Percentiles rank a stretch among this genome's conserved stretches.
These are phyloP conservation scores for Xylaria sp. DNA, from an alignment of 2,329 filamentous ascomycete genomes.

Conservation along the genomic window DNA sequence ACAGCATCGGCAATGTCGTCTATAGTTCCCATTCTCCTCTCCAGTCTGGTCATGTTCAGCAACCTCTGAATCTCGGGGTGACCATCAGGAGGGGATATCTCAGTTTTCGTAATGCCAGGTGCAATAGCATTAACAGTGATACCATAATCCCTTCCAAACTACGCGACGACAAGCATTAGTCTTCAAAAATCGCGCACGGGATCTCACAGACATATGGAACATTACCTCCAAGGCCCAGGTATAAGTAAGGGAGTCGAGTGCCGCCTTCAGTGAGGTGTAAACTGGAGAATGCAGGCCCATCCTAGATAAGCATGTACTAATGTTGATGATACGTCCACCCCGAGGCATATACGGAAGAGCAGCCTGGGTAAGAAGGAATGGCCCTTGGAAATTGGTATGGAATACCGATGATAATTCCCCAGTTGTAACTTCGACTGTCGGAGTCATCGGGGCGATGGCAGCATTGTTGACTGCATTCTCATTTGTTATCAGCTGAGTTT, in stretches of 20 bases:
- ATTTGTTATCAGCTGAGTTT: not conserved
- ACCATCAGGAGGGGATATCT: conserved; percentile 16
- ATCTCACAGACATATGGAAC: not conserved
- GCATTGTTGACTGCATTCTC: not conserved
- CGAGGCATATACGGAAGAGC: conserved; percentile 39
- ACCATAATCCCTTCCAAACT: conserved; percentile 28
- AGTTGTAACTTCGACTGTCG: conserved; percentile 30
- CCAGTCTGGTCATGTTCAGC: conserved; percentile 19
- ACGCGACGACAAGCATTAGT: conserved; percentile 1
- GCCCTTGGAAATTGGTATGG: conserved; percentile 37
- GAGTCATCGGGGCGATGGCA: conserved; percentile 11
- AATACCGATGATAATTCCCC: conserved; percentile 36
- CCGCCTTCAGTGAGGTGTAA: conserved; percentile 29
- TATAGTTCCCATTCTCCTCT: conserved; percentile 18
- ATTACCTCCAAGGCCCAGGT: conserved; percentile 30
- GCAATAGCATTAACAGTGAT: conserved; percentile 30
- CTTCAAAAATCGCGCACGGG: not conserved
- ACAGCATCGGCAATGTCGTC: conserved; percentile 31
- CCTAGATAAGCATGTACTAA: conserved; percentile 40
- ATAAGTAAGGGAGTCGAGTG: conserved; percentile 23
- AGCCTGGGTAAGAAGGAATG: conserved; percentile 38
- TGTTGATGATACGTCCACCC: conserved; percentile 46
- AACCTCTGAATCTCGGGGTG: conserved; percentile 16
- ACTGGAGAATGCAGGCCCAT: conserved; percentile 11
- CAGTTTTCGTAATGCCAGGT: conserved; percentile 20